phyloP scores from a whole-genome alignment of 345 rosid genomes.

The Populus euphratica region DNA sequence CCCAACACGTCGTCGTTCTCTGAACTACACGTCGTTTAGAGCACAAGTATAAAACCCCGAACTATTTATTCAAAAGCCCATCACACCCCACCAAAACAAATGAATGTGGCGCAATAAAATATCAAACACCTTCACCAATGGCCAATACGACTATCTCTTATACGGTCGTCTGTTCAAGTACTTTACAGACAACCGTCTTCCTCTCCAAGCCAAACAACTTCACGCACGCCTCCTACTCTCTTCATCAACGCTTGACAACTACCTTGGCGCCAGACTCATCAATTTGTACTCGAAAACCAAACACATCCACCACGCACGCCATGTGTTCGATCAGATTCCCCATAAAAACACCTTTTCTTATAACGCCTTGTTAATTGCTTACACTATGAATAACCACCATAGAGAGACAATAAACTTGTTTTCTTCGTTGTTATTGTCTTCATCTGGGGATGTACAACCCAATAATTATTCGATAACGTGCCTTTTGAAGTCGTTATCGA shows the following conservation, averaged over 20 bases:
- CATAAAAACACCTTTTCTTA: slow-evolving; percentile 52
- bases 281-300: slow-evolving; percentile 42
- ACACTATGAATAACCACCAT: slow-evolving; percentile 49
- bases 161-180: slow-evolving; percentile 63
- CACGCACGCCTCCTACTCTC: slow-evolving; percentile 58
- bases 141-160: slow-evolving; percentile 45
- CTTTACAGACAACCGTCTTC: slow-evolving; percentile 47
- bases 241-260: slow-evolving; percentile 58
- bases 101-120: slow-evolving; percentile 3
- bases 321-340: slow-evolving; percentile 67
- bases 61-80: neutral
- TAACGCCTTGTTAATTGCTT: slow-evolving; percentile 72
- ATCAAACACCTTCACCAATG: slow-evolving; percentile 12
- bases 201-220: slow-evolving; percentile 69
- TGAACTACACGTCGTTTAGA: no score
- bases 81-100: neutral
- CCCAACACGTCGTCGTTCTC: no score
- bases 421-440: slow-evolving; percentile 28
- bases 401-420: slow-evolving; percentile 46
- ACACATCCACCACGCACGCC: slow-evolving; percentile 43
- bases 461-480: slow-evolving; percentile 58
- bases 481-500: slow-evolving; percentile 54
- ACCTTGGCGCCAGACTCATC: slow-evolving; percentile 71
- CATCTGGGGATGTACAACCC: slow-evolving; percentile 30
- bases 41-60: no score